phyloP scores from a whole-genome alignment of 2,329 filamentous ascomycete genomes.

The Aureobasidium uvarum region DNA sequence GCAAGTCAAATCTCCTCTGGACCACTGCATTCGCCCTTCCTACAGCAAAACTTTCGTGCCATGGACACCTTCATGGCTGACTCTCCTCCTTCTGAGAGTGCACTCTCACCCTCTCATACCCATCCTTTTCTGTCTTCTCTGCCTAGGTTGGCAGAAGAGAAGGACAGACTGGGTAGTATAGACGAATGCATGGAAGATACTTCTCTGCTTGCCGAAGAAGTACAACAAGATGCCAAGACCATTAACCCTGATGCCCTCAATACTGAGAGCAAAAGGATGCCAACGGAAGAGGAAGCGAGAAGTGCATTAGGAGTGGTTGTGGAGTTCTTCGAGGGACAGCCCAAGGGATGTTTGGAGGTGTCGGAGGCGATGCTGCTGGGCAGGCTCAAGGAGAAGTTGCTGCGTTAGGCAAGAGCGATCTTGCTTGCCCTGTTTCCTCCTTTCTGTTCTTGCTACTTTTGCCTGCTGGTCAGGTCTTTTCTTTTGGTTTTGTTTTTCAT shows the following conservation, averaged over 20 bases:
- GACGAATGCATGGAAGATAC: conserved; percentile 44
- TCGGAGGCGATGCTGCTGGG: conserved; percentile 74
- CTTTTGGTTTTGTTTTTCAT: neutral
- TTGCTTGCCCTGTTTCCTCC: too few species aligned
- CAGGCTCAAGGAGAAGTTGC: conserved; percentile 81
- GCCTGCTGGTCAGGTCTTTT: neutral
- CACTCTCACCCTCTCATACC: neutral
- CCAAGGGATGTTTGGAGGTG: conserved; percentile 67
- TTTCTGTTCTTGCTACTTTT: neutral
- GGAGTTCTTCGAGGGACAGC: conserved; percentile 73
- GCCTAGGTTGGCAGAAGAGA: neutral
- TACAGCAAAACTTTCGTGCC: conserved; percentile 79
- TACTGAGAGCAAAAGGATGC: conserved; percentile 10
- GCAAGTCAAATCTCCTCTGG: conserved; percentile 48
- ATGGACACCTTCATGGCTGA: conserved; percentile 56
- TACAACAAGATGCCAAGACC: neutral
- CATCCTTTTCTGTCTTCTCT: neutral
- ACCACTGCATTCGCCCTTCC: neutral
- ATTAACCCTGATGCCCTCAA: neutral
- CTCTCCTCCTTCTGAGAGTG: conserved; percentile 44
- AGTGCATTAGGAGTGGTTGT: conserved; percentile 78
- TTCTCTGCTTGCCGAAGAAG: neutral
- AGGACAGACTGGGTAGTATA: conserved; percentile 37
- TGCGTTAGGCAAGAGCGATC: conserved; percentile 46
- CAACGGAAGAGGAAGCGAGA: conserved; percentile 81